Conservation (phyloP, 73 alveolate species). For the Paramecium primaurelia region DNA sequence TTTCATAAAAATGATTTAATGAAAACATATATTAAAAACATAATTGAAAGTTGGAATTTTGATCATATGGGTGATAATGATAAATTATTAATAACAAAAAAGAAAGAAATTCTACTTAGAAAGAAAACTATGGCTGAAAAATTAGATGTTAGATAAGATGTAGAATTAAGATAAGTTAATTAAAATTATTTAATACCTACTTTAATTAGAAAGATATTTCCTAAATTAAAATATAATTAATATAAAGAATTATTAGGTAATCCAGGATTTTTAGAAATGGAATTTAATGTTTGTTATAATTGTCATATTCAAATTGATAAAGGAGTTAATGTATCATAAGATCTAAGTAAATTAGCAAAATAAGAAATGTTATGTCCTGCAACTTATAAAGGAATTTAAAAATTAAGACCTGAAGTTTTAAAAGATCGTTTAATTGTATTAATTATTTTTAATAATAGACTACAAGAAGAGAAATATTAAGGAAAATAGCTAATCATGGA, state of each 20-base stretch:
- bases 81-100: background rate
- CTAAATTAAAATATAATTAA: background rate
- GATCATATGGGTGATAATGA: conserved; percentile 17
- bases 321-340: conserved; percentile 26
- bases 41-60: conserved; percentile 28
- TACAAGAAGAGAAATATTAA: background rate
- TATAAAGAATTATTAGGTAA: background rate
- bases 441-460: background rate
- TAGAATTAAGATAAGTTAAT: background rate
- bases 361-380: background rate
- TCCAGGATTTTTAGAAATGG: conserved; percentile 12
- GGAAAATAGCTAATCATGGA: background rate
- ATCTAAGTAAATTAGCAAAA: background rate
- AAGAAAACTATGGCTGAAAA: background rate
- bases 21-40: background rate
- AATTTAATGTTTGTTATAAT: background rate
- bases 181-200: background rate
- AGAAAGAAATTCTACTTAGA: background rate
- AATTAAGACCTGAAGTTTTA: background rate
- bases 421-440: background rate
- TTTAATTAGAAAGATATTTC: conserved; percentile 10
- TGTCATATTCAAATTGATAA: conserved; percentile 21
- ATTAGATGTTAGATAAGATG: background rate
- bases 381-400: background rate
- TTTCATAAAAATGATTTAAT: conserved; percentile 15